These are phyloP conservation scores for Eimeria brunetti DNA, from an alignment of 169 alveolate genomes.

Conservation along the genomic window DNA sequence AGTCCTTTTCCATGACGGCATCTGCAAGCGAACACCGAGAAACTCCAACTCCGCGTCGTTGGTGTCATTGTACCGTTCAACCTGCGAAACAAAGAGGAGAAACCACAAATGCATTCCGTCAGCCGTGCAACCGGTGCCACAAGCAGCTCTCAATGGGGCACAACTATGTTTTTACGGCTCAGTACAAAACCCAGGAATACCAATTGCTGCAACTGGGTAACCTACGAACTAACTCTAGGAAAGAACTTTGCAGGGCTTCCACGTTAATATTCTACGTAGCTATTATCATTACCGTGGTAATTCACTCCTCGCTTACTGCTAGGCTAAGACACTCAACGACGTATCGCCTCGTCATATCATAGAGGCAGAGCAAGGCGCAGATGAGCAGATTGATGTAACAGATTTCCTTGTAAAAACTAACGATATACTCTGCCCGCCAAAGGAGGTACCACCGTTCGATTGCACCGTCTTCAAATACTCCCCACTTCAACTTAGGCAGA, in stretches of 20 bases:
- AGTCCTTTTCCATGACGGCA: constrained; percentile 27
- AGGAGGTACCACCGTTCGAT: constrained; percentile 62
- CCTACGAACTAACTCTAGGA: too few species aligned
- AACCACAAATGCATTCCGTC: neutral
- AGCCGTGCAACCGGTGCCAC: neutral
- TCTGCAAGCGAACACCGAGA: constrained; percentile 2
- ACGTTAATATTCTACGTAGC: neutral
- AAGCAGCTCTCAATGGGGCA: neutral
- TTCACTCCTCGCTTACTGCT: constrained; percentile 22
- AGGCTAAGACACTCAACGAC: constrained; percentile 42
- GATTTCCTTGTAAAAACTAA: constrained; percentile 39
- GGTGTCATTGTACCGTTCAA: constrained; percentile 7
- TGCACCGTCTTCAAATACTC: constrained; percentile 36
- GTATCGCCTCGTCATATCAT: constrained; percentile 11
- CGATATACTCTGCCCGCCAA: constrained; percentile 52
- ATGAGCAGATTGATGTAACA: neutral
- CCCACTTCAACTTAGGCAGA: constrained; percentile 31
- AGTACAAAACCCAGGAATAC: neutral
- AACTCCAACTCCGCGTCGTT: constrained; percentile 25
- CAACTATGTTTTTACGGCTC: neutral
- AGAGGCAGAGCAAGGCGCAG: constrained; percentile 48
- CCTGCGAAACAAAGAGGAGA: neutral
- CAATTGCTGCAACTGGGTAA: neutral
- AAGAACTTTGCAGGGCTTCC: neutral
- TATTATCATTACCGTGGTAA: neutral